Base-by-base conservation (phyloP, 495 filamentous ascomycete genomes). In the Physcia stellaris region DNA sequence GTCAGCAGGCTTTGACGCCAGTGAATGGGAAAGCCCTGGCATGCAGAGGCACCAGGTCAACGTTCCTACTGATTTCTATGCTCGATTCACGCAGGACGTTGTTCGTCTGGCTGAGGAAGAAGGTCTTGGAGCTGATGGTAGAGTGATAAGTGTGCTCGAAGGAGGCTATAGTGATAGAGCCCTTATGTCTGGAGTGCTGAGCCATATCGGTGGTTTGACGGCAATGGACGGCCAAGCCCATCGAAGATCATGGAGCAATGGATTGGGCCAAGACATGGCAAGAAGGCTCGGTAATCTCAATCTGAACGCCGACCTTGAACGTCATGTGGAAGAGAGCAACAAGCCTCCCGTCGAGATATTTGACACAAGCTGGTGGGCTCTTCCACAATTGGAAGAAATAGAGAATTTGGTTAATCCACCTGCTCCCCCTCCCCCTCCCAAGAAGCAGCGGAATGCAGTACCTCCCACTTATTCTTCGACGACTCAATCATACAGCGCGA, bases 11-110 rank as follows among this genome's bases (percentile, higher is more conserved):
- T 98, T 98, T 48, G 90, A 98, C 62, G 92, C 90, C 4, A 94
- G 86, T 50, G 83, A 96, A 52, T 87, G 82, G 74, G 90, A 98
- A 56, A 71, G 75, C n/a, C 54, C 65, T 3, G 83, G 80, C 1
- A 96, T 98, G 92, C 90, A 96, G 53, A 67, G 90, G 35, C 90
- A 98, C 58, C 75, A 78, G 36, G 84, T 92, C 41, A 90, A 94
- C 57, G 87, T 98, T 6, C 90, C 92, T 0, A 96, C 88, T 5
- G 86, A 86, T 22, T 98, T 98, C 54, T 98, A 95, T 56, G 88
- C 92, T 34, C 71, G 77, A 2, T 79, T 98, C 42, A 88, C 90
- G 0, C 70, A 72, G 4, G 90, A 98, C 49, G 70, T 94, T 3
- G 79, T 88, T 11, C 68, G 65, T 4, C 62, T 98, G 37, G 81